Evolutionary conservation across 257 asterid genomes (phyloP).

Genomic region (Ophiorrhiza pumila): DNA sequence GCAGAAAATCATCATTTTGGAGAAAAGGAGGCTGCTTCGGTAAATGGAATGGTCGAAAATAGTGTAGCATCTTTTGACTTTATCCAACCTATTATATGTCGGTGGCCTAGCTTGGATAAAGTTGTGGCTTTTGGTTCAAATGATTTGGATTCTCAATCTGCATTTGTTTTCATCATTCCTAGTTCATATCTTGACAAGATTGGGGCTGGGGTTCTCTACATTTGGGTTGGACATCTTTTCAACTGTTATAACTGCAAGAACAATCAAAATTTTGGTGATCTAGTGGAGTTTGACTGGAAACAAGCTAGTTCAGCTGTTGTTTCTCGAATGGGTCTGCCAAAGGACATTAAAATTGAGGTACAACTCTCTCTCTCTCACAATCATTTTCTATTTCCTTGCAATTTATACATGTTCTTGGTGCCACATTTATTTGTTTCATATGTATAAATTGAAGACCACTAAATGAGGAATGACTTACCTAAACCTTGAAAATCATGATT

Average conservation of each 20-base stretch:
- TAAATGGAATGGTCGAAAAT: conserved; percentile 22
- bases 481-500: background rate
- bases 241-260: conserved; percentile 17
- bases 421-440: background rate
- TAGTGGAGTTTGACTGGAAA: conserved; percentile 35
- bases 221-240: conserved; percentile 45
- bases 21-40: conserved; percentile 10
- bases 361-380: background rate
- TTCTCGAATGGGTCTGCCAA: conserved; percentile 36
- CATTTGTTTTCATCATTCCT: conserved; percentile 30
- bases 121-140: conserved; percentile 19
- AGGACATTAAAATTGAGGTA: conserved; percentile 42
- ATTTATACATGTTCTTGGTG: background rate
- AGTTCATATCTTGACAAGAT: conserved; percentile 21
- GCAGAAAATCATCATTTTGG: conserved; percentile 18
- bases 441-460: background rate
- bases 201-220: conserved; percentile 24
- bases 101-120: conserved; percentile 49
- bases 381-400: background rate
- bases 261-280: conserved; percentile 20
- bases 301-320: conserved; percentile 30
- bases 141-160: conserved; percentile 39
- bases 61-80: conserved; percentile 21
- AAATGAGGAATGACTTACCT: background rate
- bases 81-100: conserved; percentile 25